Percentiles rank a stretch among this genome's conserved stretches.
phyloP scores from a whole-genome alignment of 1,139 yeast genomes.

The Entelexis paramagnoliae region DNA sequence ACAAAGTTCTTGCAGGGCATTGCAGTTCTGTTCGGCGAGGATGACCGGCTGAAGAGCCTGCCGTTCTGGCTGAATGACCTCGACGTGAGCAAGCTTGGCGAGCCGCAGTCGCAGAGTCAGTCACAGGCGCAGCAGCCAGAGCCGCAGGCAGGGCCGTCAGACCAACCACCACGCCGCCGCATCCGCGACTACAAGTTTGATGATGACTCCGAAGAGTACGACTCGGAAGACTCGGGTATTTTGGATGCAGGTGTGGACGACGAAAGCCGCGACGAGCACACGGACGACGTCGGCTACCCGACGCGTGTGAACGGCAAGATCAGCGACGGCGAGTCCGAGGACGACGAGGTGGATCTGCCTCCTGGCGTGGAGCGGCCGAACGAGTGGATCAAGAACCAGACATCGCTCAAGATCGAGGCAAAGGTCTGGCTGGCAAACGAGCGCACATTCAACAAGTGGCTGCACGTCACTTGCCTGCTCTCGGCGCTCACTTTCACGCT shows the following conservation, averaged over 20 bases:
- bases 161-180: constrained; percentile 15
- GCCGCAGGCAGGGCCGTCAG: not conserved
- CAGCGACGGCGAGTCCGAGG: constrained; percentile 73
- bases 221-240: constrained; percentile 24
- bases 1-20: constrained; percentile 87
- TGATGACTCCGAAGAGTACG: constrained; percentile 20
- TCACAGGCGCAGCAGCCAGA: not conserved
- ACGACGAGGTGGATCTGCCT: constrained; percentile 75
- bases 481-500: constrained; percentile 82
- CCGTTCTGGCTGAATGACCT: constrained; percentile 94
- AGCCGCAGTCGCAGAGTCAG: constrained; percentile 27
- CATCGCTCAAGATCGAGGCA: constrained; percentile 89
- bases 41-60: constrained; percentile 75
- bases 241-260: constrained; percentile 19
- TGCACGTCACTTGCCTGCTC: constrained; percentile 77
- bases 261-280: constrained; percentile 1
- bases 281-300: constrained; percentile 25
- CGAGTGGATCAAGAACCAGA: constrained; percentile 69
- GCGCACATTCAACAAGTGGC: constrained; percentile 93
- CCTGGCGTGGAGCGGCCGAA: constrained; percentile 82
- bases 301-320: constrained; percentile 28
- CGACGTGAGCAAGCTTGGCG: constrained; percentile 46
- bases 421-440: constrained; percentile 98
- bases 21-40: constrained; percentile 77
- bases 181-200: constrained; percentile 17